Percentiles rank a stretch among this genome's conserved stretches.
phyloP scores from a whole-genome alignment of 129 eudicot species.

The Arctium minus region DNA sequence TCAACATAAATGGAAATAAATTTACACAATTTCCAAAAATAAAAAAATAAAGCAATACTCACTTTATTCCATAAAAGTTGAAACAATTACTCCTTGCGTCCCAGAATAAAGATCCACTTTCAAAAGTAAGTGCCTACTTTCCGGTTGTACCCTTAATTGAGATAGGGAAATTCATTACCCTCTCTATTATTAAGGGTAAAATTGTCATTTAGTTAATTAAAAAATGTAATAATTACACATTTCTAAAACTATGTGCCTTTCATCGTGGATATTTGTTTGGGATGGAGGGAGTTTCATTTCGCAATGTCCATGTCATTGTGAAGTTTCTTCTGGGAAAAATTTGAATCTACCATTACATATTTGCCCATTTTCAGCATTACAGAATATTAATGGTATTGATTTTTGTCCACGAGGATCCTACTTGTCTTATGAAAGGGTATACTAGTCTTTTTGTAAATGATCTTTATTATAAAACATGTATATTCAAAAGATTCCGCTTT shows the following conservation, averaged over 20 bases:
- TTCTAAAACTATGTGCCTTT: not conserved
- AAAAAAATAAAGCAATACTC: not conserved
- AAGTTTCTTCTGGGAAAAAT: not conserved
- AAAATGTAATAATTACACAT: not conserved
- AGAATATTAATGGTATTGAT: not conserved
- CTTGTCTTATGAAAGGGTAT: not conserved
- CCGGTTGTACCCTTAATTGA: not conserved
- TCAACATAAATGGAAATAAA: not conserved
- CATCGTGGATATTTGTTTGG: not conserved
- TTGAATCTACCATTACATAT: not conserved
- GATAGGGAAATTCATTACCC: not conserved
- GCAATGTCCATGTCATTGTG: not conserved
- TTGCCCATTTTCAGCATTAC: not conserved
- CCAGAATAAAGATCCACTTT: not conserved
- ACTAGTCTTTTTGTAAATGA: not conserved
- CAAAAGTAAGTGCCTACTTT: not conserved
- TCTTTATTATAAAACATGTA: not conserved
- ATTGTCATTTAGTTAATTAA: not conserved
- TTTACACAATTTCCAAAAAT: not conserved
- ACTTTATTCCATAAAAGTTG: not conserved
- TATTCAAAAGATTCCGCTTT: not conserved
- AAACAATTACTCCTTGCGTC: not conserved
- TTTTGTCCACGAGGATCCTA: not conserved
- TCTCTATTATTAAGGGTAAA: not conserved
- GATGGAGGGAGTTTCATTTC: not conserved